A percentile compares a stretch with the other conserved stretches of the same genome.
Evolutionary conservation across 768 basidiomycete genomes (phyloP).

Genomic region (Multifurca ochricompacta): DNA sequence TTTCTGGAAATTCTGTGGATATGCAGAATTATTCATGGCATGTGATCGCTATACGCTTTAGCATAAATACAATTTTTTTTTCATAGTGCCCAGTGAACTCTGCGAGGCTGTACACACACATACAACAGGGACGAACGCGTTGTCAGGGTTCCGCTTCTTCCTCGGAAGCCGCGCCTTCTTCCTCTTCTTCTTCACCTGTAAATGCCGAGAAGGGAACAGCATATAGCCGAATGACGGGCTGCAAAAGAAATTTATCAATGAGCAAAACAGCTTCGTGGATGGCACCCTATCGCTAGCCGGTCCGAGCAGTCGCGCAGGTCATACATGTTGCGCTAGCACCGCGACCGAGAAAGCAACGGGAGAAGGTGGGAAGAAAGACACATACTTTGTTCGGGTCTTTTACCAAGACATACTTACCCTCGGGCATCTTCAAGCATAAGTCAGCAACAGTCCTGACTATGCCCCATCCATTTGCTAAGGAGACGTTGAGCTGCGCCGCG

Average conservation of each 20-base stretch:
- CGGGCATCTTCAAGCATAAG: conserved; percentile 91
- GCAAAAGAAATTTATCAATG: conserved; percentile 17
- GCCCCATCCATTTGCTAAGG: conserved; percentile 95
- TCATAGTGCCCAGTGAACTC: background rate
- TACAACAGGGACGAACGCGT: background rate
- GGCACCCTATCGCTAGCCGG: background rate
- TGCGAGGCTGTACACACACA: background rate
- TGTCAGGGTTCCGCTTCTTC: conserved; percentile 31
- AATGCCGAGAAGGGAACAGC: conserved; percentile 86
- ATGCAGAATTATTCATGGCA: background rate
- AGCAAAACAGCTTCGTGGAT: conserved; percentile 14
- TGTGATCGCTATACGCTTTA: background rate
- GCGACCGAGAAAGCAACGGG: background rate
- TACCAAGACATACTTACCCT: conserved; percentile 95
- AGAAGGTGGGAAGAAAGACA: conserved; percentile 17
- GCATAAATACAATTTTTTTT: background rate
- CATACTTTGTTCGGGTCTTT: conserved; percentile 97
- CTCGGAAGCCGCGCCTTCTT: conserved; percentile 40
- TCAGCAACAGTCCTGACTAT: conserved; percentile 95
- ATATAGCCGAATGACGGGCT: conserved; percentile 94
- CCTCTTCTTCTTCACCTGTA: conserved; percentile 69
- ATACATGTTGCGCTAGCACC: background rate
- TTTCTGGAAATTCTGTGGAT: background rate
- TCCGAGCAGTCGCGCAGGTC: background rate
- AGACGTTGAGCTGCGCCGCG: conserved; percentile 91